Evolutionary conservation across 2,329 filamentous ascomycete species (phyloP).

Genomic region (Cytospora mali): DNA sequence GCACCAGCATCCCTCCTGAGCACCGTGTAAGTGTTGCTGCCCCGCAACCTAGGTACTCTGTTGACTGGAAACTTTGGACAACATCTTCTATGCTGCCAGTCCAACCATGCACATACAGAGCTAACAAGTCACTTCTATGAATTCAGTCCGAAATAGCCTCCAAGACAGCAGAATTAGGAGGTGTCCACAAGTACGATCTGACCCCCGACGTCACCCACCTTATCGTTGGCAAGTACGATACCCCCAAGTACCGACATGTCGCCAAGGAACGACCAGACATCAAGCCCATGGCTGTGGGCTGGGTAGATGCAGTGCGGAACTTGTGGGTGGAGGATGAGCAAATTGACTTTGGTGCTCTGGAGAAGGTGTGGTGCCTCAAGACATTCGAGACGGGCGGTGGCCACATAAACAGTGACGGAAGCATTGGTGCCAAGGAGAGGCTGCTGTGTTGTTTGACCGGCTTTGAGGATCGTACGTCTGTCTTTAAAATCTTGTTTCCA

Average conservation of each 20-base stretch:
- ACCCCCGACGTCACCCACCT: conserved; percentile 97
- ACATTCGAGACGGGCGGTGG: conserved; percentile 60
- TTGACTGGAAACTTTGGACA: conserved; percentile 14
- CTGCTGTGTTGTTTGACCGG: conserved; percentile 60
- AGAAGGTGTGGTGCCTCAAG: conserved; percentile 65
- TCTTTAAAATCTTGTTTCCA: background rate
- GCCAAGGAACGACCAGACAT: conserved; percentile 87
- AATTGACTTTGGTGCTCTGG: conserved; percentile 71
- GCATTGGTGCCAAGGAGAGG: conserved; percentile 40
- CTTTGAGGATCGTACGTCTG: conserved; percentile 52
- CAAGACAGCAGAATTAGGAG: conserved; percentile 79
- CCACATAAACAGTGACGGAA: conserved; percentile 37
- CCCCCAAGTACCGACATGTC: conserved; percentile 93
- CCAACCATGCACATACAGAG: background rate
- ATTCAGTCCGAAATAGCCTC: conserved; percentile 58
- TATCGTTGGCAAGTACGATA: conserved; percentile 85
- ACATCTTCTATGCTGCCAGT: background rate
- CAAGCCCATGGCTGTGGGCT: conserved; percentile 77
- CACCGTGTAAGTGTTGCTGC: conserved; percentile 62
- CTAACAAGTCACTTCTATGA: background rate
- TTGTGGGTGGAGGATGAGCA: conserved; percentile 80
- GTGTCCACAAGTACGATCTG: conserved; percentile 83
- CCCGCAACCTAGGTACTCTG: conserved; percentile 25
- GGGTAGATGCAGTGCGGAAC: conserved; percentile 78
- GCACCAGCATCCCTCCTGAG: conserved; percentile 81